These are phyloP conservation scores for Neoboletus magnificus DNA, from an alignment of 768 basidiomycete genomes.

Conservation along the genomic window DNA sequence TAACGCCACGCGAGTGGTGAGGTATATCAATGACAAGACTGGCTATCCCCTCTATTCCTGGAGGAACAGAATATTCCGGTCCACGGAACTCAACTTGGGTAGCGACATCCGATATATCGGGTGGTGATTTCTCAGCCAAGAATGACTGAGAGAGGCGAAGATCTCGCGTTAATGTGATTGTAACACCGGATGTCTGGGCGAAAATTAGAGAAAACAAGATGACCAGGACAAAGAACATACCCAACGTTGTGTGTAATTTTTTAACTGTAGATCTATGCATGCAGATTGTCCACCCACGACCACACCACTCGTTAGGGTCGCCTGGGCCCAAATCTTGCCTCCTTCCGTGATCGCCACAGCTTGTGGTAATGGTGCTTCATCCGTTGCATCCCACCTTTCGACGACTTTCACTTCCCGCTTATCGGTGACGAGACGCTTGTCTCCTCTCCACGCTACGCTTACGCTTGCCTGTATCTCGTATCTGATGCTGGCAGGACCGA, in stretches of 20 bases:
- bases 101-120: conserved; percentile 61
- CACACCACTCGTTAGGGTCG: conserved; percentile 57
- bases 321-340: conserved; percentile 79
- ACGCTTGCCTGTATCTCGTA: conserved; percentile 76
- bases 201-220: conserved; percentile 1
- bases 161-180: conserved; percentile 56
- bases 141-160: conserved; percentile 50
- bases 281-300: conserved; percentile 66
- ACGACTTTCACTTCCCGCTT: conserved; percentile 62
- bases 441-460: conserved; percentile 73
- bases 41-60: conserved; percentile 75
- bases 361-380: conserved; percentile 43
- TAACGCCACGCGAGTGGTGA: conserved; percentile 56
- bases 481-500: conserved; percentile 63
- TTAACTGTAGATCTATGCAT: conserved; percentile 74
- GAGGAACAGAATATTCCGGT: conserved; percentile 68
- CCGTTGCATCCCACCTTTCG: conserved; percentile 43
- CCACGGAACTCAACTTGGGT: conserved; percentile 70
- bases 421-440: conserved; percentile 63
- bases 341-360: conserved; percentile 68
- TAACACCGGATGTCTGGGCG: conserved; percentile 63
- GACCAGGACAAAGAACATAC: conserved; percentile 34
- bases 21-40: conserved; percentile 82
- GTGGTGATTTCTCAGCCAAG: conserved; percentile 23
- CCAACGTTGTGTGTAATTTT: conserved; percentile 81